Conservation (phyloP, 495 filamentous ascomycete genomes). For the Penicillium simplicissimum region DNA sequence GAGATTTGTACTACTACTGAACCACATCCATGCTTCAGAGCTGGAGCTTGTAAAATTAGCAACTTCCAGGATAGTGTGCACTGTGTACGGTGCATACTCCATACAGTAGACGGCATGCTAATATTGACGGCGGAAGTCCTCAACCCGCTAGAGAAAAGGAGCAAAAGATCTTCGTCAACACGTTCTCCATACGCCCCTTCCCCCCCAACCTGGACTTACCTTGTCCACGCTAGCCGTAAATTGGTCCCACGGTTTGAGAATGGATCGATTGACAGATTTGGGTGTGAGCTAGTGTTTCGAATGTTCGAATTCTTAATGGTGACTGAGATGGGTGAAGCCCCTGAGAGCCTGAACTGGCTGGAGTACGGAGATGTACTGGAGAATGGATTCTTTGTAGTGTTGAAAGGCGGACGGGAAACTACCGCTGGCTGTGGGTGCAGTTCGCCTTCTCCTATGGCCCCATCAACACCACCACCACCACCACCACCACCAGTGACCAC, state of each 20-base stretch:
- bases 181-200: background rate
- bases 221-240: background rate
- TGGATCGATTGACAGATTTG: background rate
- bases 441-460: background rate
- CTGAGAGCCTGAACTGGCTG: background rate
- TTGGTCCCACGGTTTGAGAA: background rate
- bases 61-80: background rate
- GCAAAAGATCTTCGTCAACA: slow-evolving; percentile 5
- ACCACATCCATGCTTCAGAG: no score
- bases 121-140: background rate
- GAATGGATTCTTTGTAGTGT: background rate
- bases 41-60: background rate
- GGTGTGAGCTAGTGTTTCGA: background rate
- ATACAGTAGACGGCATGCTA: background rate
- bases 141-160: background rate
- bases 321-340: background rate
- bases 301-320: background rate
- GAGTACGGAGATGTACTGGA: background rate
- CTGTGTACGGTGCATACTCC: background rate
- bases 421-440: background rate
- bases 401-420: background rate
- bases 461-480: background rate
- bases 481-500: background rate
- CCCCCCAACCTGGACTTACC: background rate
- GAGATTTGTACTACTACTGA: no score